Conservation (phyloP, 2,329 filamentous ascomycete genomes). For the Verticillium longisporum region DNA sequence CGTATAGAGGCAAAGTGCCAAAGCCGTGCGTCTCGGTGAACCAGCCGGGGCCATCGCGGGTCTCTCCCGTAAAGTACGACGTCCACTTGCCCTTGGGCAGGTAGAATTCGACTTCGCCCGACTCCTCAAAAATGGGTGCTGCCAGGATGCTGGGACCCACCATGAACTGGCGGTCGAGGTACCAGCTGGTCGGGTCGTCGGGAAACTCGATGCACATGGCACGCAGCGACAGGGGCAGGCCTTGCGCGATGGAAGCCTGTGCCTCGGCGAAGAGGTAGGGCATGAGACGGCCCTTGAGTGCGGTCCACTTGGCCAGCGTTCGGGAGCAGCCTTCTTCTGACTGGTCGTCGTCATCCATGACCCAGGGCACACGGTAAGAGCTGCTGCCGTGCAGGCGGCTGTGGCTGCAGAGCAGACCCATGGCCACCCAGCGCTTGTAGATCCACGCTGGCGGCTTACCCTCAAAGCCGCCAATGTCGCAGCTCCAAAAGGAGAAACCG, state of each 20-base stretch:
- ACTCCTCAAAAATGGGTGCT: constrained; percentile 57
- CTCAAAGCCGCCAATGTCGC: constrained; percentile 67
- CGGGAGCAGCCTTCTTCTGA: constrained; percentile 46
- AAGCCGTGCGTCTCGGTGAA: constrained; percentile 54
- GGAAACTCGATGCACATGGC: constrained; percentile 66
- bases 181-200: constrained; percentile 61
- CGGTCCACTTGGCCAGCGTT: constrained; percentile 38
- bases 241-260: constrained; percentile 32
- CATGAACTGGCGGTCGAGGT: constrained; percentile 66
- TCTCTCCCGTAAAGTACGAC: constrained; percentile 39
- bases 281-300: constrained; percentile 45
- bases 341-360: constrained; percentile 57
- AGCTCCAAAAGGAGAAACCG: constrained; percentile 63
- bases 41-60: constrained; percentile 46
- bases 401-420: constrained; percentile 64
- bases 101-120: constrained; percentile 61
- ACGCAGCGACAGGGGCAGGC: constrained; percentile 55
- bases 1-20: constrained; percentile 49
- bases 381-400: constrained; percentile 63
- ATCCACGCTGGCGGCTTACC: constrained; percentile 60
- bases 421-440: constrained; percentile 75
- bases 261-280: constrained; percentile 43
- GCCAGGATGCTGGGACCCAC: constrained; percentile 59
- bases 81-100: constrained; percentile 43
- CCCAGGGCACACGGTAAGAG: constrained; percentile 70